Evolutionary conservation across 768 basidiomycete genomes (phyloP).

Genomic region (Leucogyrophana mollusca): DNA sequence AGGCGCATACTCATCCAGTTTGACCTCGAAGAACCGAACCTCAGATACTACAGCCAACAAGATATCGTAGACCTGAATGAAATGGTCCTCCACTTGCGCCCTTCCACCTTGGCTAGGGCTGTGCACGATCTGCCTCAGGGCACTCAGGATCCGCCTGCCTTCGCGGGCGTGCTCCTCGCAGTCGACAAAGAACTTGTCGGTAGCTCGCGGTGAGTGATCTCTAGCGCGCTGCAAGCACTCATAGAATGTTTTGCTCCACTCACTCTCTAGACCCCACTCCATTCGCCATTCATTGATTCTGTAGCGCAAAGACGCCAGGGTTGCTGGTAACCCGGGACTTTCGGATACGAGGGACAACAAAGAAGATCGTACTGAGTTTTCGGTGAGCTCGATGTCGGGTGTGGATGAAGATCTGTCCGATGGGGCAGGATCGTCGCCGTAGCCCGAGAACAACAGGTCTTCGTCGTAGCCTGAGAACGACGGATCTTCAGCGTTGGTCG

Average conservation of each 20-base stretch:
- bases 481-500: no score
- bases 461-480: no score
- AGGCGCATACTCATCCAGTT: constrained; percentile 7
- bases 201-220: background rate
- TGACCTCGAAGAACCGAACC: constrained; percentile 1
- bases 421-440: no score
- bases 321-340: background rate
- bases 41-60: background rate
- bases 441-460: no score
- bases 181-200: background rate
- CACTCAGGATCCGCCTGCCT: background rate
- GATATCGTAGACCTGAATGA: constrained; percentile 1
- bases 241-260: background rate
- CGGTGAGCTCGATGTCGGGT: background rate
- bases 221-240: background rate
- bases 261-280: background rate
- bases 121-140: background rate
- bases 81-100: background rate
- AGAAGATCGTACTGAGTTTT: background rate
- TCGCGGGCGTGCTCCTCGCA: background rate
- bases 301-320: background rate
- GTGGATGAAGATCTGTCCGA: no score
- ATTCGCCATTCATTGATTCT: background rate
- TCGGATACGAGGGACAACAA: background rate
- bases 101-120: background rate